Percentiles rank a stretch among this genome's conserved stretches.
Evolutionary conservation across 2,329 filamentous ascomycete species (phyloP).

Genomic region (Neodidymelliopsis sp.): DNA sequence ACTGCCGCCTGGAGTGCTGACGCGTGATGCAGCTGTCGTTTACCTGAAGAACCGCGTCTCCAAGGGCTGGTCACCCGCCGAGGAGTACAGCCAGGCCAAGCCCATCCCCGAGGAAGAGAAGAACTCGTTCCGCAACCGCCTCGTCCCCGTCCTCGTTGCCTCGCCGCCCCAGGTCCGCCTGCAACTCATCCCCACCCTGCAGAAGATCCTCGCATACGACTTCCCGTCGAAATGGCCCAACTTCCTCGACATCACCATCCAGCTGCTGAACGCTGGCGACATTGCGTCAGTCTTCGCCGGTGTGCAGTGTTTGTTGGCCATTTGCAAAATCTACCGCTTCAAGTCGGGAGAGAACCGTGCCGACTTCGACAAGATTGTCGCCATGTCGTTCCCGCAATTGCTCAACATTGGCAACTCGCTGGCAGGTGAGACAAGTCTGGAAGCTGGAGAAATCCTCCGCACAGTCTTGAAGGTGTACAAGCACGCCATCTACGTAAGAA

Average conservation of each 20-base stretch:
- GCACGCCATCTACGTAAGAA: slow-evolving; percentile 90
- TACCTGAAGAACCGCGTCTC: slow-evolving; percentile 98
- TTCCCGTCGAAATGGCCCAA: slow-evolving; percentile 94
- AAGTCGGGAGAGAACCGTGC: slow-evolving; percentile 82
- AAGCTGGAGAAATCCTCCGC: slow-evolving; percentile 96
- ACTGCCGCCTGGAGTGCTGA: slow-evolving; percentile 28
- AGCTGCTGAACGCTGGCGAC: slow-evolving; percentile 86
- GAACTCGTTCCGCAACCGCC: slow-evolving; percentile 80
- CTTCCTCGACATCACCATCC: slow-evolving; percentile 91
- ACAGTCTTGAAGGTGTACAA: slow-evolving; percentile 97
- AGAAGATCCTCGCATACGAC: slow-evolving; percentile 95
- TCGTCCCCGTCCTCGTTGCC: slow-evolving; percentile 86
- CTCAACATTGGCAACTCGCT: slow-evolving; percentile 86
- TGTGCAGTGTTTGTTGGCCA: slow-evolving; percentile 89
- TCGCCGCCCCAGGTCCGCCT: slow-evolving; percentile 83
- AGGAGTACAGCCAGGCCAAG: slow-evolving; percentile 75
- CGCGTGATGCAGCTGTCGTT: slow-evolving; percentile 74
- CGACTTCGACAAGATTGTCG: slow-evolving; percentile 94
- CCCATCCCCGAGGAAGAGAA: slow-evolving; percentile 91
- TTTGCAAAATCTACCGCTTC: slow-evolving; percentile 95
- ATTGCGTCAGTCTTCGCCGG: slow-evolving; percentile 89
- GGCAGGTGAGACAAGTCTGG: slow-evolving; percentile 87
- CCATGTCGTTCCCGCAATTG: slow-evolving; percentile 86
- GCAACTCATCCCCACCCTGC: slow-evolving; percentile 91
- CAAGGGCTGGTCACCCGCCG: slow-evolving; percentile 83